Evolutionary conservation across 495 filamentous ascomycete species (phyloP).

Genomic region (Oleoguttula mirabilis): DNA sequence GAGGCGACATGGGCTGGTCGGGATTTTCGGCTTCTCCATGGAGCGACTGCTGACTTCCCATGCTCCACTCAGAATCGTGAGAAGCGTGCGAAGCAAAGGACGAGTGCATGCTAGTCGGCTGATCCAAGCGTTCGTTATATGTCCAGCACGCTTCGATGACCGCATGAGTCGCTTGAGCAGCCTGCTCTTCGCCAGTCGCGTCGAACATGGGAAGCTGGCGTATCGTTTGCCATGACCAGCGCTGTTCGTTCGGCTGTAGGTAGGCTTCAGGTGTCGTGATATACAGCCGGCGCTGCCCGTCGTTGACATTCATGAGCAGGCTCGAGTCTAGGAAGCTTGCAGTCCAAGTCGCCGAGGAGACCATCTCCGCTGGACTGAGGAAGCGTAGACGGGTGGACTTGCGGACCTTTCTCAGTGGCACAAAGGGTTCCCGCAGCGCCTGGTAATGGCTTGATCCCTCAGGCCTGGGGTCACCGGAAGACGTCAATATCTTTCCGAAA

Average conservation of each 20-base stretch:
- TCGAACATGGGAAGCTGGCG: constrained; percentile 10
- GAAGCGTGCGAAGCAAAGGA: constrained; percentile 28
- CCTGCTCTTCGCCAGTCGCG: constrained; percentile 27
- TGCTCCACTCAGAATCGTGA: constrained; percentile 19
- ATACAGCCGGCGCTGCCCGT: constrained; percentile 47
- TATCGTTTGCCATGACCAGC: constrained; percentile 46
- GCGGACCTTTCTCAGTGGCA: constrained; percentile 58
- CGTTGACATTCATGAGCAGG: constrained; percentile 47
- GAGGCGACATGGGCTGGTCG: background rate
- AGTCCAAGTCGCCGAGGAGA: constrained; percentile 54
- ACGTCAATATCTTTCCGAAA: constrained; percentile 42
- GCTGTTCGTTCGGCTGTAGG: constrained; percentile 38
- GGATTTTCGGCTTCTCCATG: background rate
- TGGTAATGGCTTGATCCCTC: constrained; percentile 10
- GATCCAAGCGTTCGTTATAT: constrained; percentile 43
- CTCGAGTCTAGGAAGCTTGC: constrained; percentile 51
- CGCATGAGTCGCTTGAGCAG: constrained; percentile 24
- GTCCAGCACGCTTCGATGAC: constrained; percentile 46
- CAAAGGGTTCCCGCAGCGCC: constrained; percentile 42
- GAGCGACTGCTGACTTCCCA: constrained; percentile 19
- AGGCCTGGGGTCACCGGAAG: no score
- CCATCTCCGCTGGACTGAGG: constrained; percentile 51
- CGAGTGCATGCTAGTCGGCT: constrained; percentile 29
- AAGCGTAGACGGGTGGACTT: constrained; percentile 56
- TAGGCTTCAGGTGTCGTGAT: constrained; percentile 56